A percentile compares a stretch with the other conserved stretches of the same genome.
phyloP scores from a whole-genome alignment of 352 stramenopile genomes.

The Plasmopara halstedii region DNA sequence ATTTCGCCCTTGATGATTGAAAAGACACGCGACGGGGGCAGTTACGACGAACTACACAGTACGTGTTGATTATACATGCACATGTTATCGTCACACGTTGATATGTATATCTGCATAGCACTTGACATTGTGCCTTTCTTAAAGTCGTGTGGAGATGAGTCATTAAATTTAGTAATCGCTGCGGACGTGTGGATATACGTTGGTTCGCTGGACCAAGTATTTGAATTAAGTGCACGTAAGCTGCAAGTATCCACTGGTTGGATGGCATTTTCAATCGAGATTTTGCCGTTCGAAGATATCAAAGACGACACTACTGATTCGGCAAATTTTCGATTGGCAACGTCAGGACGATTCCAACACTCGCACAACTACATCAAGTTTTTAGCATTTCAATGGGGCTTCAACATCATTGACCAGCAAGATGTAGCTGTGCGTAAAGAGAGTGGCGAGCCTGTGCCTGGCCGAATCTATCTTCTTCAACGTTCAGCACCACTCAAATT shows the following conservation, averaged over 20 bases:
- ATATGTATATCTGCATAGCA: slow-evolving; percentile 19
- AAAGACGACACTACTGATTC: slow-evolving; percentile 1
- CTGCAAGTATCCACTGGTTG: slow-evolving; percentile 29
- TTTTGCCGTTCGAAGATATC: slow-evolving; percentile 14
- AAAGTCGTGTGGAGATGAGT: slow-evolving; percentile 23
- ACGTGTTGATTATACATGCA: slow-evolving; percentile 2
- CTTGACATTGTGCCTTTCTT: slow-evolving; percentile 54
- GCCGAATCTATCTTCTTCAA: slow-evolving; percentile 59
- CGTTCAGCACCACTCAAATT: too few relatives aligned
- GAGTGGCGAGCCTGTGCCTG: slow-evolving; percentile 58
- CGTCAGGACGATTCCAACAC: slow-evolving; percentile 74
- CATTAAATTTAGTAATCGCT: slow-evolving; percentile 59
- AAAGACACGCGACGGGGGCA: slow-evolving; percentile 49
- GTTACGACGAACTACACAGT: slow-evolving; percentile 74
- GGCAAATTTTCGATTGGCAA: slow-evolving; percentile 41
- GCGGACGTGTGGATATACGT: slow-evolving; percentile 86
- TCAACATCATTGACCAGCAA: slow-evolving; percentile 32
- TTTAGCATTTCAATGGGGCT: slow-evolving; percentile 33
- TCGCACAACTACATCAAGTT: slow-evolving; percentile 49
- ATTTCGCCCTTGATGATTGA: slow-evolving; percentile 77
- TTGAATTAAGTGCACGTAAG: slow-evolving; percentile 36
- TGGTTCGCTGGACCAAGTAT: slow-evolving; percentile 58
- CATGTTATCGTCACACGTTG: not conserved
- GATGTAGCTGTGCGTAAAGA: slow-evolving; percentile 61
- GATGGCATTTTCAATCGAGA: slow-evolving; percentile 69